phyloP scores from a whole-genome alignment of 2,329 filamentous ascomycete species.

The Alternaria tenuissima region DNA sequence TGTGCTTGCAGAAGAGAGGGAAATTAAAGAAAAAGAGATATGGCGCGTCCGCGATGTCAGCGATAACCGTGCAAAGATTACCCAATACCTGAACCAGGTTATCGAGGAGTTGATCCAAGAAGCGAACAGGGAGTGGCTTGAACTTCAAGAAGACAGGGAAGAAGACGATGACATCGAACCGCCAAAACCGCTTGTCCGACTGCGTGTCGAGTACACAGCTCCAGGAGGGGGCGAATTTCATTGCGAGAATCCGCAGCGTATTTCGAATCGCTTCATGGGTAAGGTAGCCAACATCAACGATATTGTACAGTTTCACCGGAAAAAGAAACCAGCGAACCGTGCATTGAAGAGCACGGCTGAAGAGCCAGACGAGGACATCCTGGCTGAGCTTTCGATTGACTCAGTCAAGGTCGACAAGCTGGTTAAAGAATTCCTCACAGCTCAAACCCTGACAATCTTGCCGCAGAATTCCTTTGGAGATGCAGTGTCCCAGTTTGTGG shows the following conservation, averaged over 20 bases:
- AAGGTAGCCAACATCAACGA: constrained; percentile 94
- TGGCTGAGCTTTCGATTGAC: constrained; percentile 71
- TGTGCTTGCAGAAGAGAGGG: constrained; percentile 75
- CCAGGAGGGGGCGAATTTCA: constrained; percentile 87
- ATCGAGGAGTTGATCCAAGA: constrained; percentile 89
- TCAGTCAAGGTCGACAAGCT: constrained; percentile 87
- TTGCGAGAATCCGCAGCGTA: constrained; percentile 93
- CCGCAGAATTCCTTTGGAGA: constrained; percentile 93
- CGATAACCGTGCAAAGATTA: constrained; percentile 84
- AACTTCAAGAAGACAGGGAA: constrained; percentile 67
- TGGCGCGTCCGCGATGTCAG: constrained; percentile 83
- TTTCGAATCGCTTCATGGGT: constrained; percentile 90
- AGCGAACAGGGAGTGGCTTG: constrained; percentile 81
- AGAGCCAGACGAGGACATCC: constrained; percentile 69
- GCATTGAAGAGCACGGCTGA: constrained; percentile 62
- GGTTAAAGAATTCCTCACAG: constrained; percentile 84
- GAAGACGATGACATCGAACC: constrained; percentile 66
- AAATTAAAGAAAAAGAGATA: constrained; percentile 77
- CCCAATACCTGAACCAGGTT: constrained; percentile 75
- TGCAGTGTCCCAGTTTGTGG: constrained; percentile 89
- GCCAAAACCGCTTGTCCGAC: constrained; percentile 83
- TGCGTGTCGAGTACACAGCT: constrained; percentile 89
- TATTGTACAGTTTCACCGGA: constrained; percentile 90
- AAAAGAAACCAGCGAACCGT: constrained; percentile 69
- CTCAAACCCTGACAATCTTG: constrained; percentile 89